Conservation (phyloP, 2,329 filamentous ascomycete genomes). For the Diatrype stigma region DNA sequence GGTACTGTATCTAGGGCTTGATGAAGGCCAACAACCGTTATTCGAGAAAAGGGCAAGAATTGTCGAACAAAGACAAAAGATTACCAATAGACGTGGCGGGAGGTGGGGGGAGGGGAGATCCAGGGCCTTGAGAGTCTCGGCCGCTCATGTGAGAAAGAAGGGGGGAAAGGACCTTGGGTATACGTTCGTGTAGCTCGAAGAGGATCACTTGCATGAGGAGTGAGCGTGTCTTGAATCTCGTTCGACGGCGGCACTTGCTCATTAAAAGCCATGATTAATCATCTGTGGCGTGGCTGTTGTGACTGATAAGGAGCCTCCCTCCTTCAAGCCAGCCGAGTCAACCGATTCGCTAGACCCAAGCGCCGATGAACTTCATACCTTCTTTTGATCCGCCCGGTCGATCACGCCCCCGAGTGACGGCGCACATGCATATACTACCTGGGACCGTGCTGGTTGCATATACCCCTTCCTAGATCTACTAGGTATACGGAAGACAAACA, state of each 20-base stretch:
- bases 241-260: not conserved
- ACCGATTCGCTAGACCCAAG: not conserved
- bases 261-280: not conserved
- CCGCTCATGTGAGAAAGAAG: not conserved
- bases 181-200: not conserved
- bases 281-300: not conserved
- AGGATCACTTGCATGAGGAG: not conserved
- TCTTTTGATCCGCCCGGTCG: not conserved
- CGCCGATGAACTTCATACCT: not conserved
- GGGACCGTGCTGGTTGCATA: no score
- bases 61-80: not conserved
- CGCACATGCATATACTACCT: no score
- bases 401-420: not conserved
- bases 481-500: no score
- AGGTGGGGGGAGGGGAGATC: not conserved
- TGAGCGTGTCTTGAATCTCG: not conserved
- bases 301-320: not conserved
- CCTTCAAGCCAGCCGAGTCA: not conserved
- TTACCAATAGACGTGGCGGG: not conserved
- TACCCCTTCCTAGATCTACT: no score
- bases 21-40: not conserved
- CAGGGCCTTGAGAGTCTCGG: not conserved
- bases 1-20: not conserved
- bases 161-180: not conserved
- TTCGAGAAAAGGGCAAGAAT: not conserved